Evolutionary conservation across 2,329 filamentous ascomycete genomes (phyloP).

Genomic region (Penicillium griseofulvum): DNA sequence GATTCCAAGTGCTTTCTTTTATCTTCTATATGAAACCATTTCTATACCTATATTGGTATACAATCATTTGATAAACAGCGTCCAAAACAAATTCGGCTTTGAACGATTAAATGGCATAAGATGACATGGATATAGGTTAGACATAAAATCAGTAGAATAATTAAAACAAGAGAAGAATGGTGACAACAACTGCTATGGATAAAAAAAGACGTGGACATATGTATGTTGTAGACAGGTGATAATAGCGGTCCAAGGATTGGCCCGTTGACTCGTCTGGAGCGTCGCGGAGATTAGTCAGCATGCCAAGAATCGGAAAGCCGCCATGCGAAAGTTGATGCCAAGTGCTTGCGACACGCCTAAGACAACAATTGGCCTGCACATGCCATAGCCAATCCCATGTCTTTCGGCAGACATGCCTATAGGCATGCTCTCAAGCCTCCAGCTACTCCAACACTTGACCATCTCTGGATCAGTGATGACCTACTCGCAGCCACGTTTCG

Average conservation of each 20-base stretch:
- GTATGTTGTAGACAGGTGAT: not conserved
- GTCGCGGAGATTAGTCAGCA: slow-evolving; percentile 23
- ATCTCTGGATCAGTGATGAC: slow-evolving; percentile 49
- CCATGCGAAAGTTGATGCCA: slow-evolving; percentile 13
- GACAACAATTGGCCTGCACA: slow-evolving; percentile 24
- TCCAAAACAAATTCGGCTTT: not conserved
- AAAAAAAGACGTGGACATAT: not conserved
- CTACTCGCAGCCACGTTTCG: slow-evolving; percentile 49
- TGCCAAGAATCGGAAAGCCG: slow-evolving; percentile 20
- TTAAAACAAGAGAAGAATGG: not conserved
- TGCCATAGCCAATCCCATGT: slow-evolving; percentile 34
- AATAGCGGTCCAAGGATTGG: slow-evolving; percentile 13
- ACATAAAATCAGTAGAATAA: not conserved
- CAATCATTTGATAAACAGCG: not conserved
- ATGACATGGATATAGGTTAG: not conserved
- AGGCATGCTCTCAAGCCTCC: slow-evolving; percentile 36
- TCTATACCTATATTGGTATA: not conserved
- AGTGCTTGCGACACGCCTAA: slow-evolving; percentile 5
- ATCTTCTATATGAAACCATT: not conserved
- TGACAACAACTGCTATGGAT: not conserved
- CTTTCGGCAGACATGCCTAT: slow-evolving; percentile 43
- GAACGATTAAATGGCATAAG: not conserved
- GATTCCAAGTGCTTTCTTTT: slow-evolving; percentile 5
- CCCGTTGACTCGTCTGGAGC: not conserved
- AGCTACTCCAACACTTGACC: slow-evolving; percentile 28